These are phyloP conservation scores for Penicillium desertorum DNA, from an alignment of 495 filamentous ascomycete species.

Conservation along the genomic window DNA sequence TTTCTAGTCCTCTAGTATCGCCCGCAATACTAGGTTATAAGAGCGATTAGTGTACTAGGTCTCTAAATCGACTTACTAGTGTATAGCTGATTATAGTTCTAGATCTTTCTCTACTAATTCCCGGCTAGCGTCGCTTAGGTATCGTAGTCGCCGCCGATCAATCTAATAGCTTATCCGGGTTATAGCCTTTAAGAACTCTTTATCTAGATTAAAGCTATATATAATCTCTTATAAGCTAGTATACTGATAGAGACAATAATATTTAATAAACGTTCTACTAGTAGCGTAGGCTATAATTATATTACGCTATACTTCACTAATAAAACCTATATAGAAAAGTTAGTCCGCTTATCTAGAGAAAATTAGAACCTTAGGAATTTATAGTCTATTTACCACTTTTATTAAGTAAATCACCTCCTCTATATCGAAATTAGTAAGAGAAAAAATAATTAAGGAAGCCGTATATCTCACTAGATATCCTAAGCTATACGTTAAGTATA, in stretches of 20 bases:
- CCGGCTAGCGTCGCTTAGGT: slow-evolving; percentile 16
- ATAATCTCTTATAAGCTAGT: slow-evolving; percentile 27
- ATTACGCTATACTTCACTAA: slow-evolving; percentile 32
- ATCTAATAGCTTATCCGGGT: slow-evolving; percentile 29
- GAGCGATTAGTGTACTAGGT: slow-evolving; percentile 11
- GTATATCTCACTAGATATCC: slow-evolving; percentile 15
- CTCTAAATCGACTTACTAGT: slow-evolving; percentile 12
- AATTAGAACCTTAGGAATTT: background rate
- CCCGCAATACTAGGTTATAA: slow-evolving; percentile 12
- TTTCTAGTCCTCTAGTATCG: slow-evolving; percentile 19
- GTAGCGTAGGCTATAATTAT: slow-evolving; percentile 30
- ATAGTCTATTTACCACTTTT: slow-evolving; percentile 17
- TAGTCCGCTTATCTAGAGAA: slow-evolving; percentile 6
- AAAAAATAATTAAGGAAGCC: slow-evolving; percentile 14
- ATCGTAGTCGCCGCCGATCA: slow-evolving; percentile 27
- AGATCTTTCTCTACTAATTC: slow-evolving; percentile 10
- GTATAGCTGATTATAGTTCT: slow-evolving; percentile 12
- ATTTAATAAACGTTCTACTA: slow-evolving; percentile 27
- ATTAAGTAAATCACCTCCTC: slow-evolving; percentile 15
- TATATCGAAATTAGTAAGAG: slow-evolving; percentile 16
- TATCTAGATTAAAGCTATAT: slow-evolving; percentile 25
- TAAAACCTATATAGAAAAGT: slow-evolving; percentile 17
- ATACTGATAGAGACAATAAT: slow-evolving; percentile 27
- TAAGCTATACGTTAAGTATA: slow-evolving; percentile 10
- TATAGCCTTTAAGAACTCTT: slow-evolving; percentile 24